Evolutionary conservation across 1,284 basidiomycete species (phyloP).

Genomic region (Boletus sp.): DNA sequence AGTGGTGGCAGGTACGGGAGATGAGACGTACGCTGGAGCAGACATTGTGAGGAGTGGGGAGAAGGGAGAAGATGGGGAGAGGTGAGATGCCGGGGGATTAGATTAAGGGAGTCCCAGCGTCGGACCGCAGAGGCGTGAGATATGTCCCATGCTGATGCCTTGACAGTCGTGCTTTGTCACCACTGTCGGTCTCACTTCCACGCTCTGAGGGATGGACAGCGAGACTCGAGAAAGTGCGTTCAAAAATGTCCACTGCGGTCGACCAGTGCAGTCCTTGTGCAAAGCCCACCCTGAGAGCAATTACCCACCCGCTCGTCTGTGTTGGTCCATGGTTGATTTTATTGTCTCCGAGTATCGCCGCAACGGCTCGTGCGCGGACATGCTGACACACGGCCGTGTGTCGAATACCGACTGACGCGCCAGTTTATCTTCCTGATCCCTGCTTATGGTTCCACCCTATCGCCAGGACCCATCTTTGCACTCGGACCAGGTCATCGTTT

Average conservation of each 20-base stretch:
- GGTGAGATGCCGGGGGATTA: constrained; percentile 20
- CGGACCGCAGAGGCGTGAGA: constrained; percentile 23
- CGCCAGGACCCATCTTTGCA: constrained; percentile 2
- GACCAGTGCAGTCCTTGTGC: neutral
- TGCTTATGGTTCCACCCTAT: constrained; percentile 3
- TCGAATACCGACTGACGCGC: neutral
- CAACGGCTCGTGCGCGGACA: constrained; percentile 3
- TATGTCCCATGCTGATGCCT: constrained; percentile 16
- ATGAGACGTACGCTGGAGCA: constrained; percentile 37
- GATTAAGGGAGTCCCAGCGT: constrained; percentile 18
- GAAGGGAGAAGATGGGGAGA: constrained; percentile 25
- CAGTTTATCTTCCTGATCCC: neutral
- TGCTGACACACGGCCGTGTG: neutral
- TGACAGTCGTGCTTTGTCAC: constrained; percentile 13
- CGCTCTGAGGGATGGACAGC: neutral
- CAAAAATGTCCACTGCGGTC: constrained; percentile 5
- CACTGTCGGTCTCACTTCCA: neutral
- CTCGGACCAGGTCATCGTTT: constrained; percentile 37
- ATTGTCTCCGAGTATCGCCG: constrained; percentile 14
- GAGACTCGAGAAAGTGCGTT: constrained; percentile 16
- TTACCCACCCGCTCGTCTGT: neutral
- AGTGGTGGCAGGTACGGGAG: neutral
- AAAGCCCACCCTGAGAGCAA: neutral
- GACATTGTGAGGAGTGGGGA: constrained; percentile 39
- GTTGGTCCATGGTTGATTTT: neutral